Conservation (phyloP, 2,329 filamentous ascomycete genomes). For the Coccinonectria pachysandricola region DNA sequence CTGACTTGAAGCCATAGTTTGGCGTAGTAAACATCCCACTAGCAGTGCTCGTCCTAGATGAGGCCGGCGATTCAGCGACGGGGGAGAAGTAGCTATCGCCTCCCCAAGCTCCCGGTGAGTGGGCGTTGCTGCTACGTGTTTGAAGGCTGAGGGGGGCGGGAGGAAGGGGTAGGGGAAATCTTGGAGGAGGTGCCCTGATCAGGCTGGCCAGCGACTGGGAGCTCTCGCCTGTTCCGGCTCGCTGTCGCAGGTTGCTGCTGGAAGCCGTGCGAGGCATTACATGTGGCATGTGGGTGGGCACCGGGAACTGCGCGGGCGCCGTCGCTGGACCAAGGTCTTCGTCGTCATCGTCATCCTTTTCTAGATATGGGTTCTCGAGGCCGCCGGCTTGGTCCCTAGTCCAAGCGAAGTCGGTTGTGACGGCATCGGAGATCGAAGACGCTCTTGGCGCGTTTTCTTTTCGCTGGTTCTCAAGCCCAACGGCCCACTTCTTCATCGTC, state of each 20-base stretch:
- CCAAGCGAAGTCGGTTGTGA: constrained; percentile 69
- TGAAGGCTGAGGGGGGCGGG: constrained; percentile 59
- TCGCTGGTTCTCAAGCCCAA: constrained; percentile 67
- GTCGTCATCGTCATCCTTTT: constrained; percentile 49
- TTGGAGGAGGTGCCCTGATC: constrained; percentile 52
- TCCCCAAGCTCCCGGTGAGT: constrained; percentile 51
- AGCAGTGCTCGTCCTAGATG: constrained; percentile 63
- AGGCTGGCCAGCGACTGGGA: constrained; percentile 46
- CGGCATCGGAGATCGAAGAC: constrained; percentile 34
- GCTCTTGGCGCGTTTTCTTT: constrained; percentile 46
- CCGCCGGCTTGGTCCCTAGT: constrained; percentile 56
- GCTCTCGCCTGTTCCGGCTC: constrained; percentile 67
- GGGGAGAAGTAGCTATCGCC: constrained; percentile 95
- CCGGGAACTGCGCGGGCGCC: constrained; percentile 26
- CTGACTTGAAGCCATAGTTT: constrained; percentile 57
- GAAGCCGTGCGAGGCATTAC: constrained; percentile 41
- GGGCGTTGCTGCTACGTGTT: constrained; percentile 35
- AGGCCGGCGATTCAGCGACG: constrained; percentile 65
- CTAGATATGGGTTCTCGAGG: constrained; percentile 73
- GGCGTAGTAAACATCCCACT: constrained; percentile 57
- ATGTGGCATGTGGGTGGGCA: constrained; percentile 16
- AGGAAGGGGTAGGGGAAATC: constrained; percentile 57
- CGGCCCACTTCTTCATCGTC: constrained; percentile 84
- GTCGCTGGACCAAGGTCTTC: constrained; percentile 36
- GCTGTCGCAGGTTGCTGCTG: constrained; percentile 62